A percentile compares a stretch with the other conserved stretches of the same genome.
These are phyloP conservation scores for Macrophomina tecta DNA, from an alignment of 2,329 filamentous ascomycete genomes.

Conservation along the genomic window DNA sequence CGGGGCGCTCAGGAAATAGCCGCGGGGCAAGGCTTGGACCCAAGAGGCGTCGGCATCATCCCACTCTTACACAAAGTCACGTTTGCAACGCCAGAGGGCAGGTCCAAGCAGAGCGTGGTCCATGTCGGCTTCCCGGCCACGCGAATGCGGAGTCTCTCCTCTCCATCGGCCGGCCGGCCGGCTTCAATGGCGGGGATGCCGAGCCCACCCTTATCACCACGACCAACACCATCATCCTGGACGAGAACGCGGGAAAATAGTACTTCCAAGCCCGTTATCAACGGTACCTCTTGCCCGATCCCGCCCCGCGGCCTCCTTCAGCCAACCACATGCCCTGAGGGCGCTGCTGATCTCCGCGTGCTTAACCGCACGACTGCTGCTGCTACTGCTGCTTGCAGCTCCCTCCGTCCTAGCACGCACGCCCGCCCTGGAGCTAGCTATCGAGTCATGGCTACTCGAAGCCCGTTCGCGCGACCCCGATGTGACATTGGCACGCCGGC, in stretches of 20 bases:
- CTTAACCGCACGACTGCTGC: too few species aligned
- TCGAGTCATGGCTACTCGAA: not conserved
- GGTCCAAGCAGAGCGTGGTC: slow-evolving; percentile 3
- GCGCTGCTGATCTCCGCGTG: not conserved
- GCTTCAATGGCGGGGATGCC: slow-evolving; percentile 14
- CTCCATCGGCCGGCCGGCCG: slow-evolving; percentile 14
- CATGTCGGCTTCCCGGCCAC: not conserved
- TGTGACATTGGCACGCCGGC: slow-evolving; percentile 1
- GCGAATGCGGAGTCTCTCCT: not conserved
- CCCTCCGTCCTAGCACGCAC: not conserved
- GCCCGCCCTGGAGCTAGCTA: not conserved
- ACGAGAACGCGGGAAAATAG: not conserved
- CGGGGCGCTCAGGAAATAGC: not conserved
- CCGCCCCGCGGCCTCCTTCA: not conserved
- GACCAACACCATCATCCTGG: not conserved
- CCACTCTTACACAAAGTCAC: slow-evolving; percentile 9
- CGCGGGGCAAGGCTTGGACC: not conserved
- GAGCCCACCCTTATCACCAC: not conserved
- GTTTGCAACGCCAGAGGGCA: slow-evolving; percentile 5
- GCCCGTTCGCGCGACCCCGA: not conserved
- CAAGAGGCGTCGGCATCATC: not conserved
- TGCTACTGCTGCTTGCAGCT: not conserved
- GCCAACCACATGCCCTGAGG: not conserved
- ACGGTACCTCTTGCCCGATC: not conserved
- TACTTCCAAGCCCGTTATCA: slow-evolving; percentile 1